Evolutionary conservation across 192 early-diverging fungal species (phyloP), one percentile per base, ranked within the genome.

Genomic region (Neocallimastix lanati): DNA sequence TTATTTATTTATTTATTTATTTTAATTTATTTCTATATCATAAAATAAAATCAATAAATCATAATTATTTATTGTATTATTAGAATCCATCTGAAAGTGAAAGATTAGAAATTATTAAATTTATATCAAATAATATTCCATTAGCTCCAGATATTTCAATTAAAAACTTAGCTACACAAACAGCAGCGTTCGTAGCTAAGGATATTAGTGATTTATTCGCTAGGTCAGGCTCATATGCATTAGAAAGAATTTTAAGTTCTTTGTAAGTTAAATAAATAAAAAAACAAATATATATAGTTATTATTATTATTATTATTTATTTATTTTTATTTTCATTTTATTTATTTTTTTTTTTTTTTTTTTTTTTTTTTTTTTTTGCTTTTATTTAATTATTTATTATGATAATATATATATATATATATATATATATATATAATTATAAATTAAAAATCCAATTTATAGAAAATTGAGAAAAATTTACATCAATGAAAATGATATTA

Each of bases 161-260:
- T 30, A 81, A 86, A 5, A 87, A 87, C 37, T 84, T 98, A 76
- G 94, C 97, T 6, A 91, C 92, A 36, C 96, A 98, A 79, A 99
- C 96, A 0, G 96, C 97, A 9, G 95, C 94, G 4, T 88, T 99
- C 79, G 92, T 94, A 16, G 92, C 93, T 0, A 89, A 93, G 28
- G 97, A 99, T 83, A 83, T 99, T 18, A 91, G 88, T 0, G 90
- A 92, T 81, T 82, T 97, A 27, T 84, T 95, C 29, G 91, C 88
- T 14, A 84, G 93, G 35, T 92, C 96, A 0, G 93, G 91, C 1
- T 21, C 13, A 5, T 29, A 25, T 13, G 33, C 80, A 33, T 30
- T 83, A 29, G 29, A 78, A 37, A 29, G 81, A 83, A 82, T 81
- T 13, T 58, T 79, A 80, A 81, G 77, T 78, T 29, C 79, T 21